Base-by-base conservation (phyloP, 495 filamentous ascomycete genomes). In the Rusavskia elegans region DNA sequence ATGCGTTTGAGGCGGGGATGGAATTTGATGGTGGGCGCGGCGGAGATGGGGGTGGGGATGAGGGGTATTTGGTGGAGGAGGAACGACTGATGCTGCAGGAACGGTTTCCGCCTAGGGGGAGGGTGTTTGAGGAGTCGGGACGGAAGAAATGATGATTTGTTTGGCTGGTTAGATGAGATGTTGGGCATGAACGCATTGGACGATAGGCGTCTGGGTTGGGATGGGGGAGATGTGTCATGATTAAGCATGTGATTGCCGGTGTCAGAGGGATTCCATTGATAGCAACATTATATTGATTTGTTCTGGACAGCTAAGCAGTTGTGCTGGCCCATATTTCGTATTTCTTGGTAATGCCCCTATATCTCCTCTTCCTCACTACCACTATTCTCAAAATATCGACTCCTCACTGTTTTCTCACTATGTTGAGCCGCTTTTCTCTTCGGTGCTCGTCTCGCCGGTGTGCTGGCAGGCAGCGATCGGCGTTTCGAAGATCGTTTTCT, bases 21-120 rank as follows among this genome's bases (percentile, higher is more conserved):
- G 32, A 35, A 7, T 35, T 35, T 35, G 32, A 35, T 14, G 56
- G 5, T 42, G 54, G 55, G 32, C 35, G 54, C 17, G 51, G 48
- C 21, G 20, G 40, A 3, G 45, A 56, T 32, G 53, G 42, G 11
- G 35, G 11, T 51, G 21, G 23, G 14, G 19, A 10, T 14, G 11
- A 20, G 17, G 37, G 16, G 37, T 35, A 50, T 38, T 32, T 51
- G 16, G 44, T 16, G n/a, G 19, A 32, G 58, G 61, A 68, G 19
- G 57, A 60, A 11, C 67, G 73, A 40, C 69, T 72, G 49, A 27
- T 27, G 29, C 54, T 72, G 9, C 64, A 67, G 44, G 59, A 60
- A 19, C 53, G 59, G 16, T 59, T 62, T 50, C 54, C 52, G 46
- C 59, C 57, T 21, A 41, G 57, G 16, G 59, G 59, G 19, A 57